Evolutionary conservation across 176 grass and related monocot species (phyloP).

Genomic region (Coix lacrymajobi): DNA sequence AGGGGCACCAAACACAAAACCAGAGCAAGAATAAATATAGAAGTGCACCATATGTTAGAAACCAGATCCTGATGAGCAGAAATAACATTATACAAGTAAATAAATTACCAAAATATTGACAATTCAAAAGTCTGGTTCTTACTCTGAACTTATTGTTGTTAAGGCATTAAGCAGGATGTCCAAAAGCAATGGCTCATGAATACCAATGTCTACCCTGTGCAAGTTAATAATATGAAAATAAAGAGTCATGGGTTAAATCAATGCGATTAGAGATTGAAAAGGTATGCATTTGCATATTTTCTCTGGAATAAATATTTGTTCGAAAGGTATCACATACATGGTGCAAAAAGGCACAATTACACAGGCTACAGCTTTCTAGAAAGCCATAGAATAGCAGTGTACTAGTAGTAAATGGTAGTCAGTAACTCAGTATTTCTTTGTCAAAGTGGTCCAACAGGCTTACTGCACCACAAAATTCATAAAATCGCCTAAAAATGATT

Average conservation of each 20-base stretch:
- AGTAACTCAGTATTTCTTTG: background rate
- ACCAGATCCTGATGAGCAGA: slow-evolving; percentile 11
- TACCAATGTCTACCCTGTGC: slow-evolving; percentile 94
- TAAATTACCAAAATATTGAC: background rate
- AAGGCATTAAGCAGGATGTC: slow-evolving; percentile 87
- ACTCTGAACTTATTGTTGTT: slow-evolving; percentile 82
- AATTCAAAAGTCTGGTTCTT: slow-evolving; percentile 36
- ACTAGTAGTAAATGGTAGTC: background rate
- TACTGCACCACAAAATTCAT: slow-evolving; percentile 10
- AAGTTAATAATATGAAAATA: slow-evolving; percentile 32
- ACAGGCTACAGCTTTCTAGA: background rate
- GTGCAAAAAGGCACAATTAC: slow-evolving; percentile 1
- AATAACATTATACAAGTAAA: background rate
- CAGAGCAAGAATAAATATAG: slow-evolving; percentile 1
- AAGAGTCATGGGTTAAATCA: slow-evolving; percentile 13
- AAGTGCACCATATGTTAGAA: slow-evolving; percentile 15
- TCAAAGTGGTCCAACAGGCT: background rate
- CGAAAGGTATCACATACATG: background rate
- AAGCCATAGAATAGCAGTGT: background rate
- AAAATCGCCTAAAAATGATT: slow-evolving; percentile 2
- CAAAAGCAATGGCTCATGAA: slow-evolving; percentile 68
- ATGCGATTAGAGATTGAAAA: slow-evolving; percentile 10
- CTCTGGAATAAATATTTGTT: background rate
- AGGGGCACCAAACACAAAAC: slow-evolving; percentile 7
- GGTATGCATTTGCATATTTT: slow-evolving; percentile 10